Percentiles rank a stretch among this genome's conserved stretches.
These are phyloP conservation scores for Galerina sulciceps DNA, from an alignment of 768 basidiomycete genomes.

Conservation along the genomic window DNA sequence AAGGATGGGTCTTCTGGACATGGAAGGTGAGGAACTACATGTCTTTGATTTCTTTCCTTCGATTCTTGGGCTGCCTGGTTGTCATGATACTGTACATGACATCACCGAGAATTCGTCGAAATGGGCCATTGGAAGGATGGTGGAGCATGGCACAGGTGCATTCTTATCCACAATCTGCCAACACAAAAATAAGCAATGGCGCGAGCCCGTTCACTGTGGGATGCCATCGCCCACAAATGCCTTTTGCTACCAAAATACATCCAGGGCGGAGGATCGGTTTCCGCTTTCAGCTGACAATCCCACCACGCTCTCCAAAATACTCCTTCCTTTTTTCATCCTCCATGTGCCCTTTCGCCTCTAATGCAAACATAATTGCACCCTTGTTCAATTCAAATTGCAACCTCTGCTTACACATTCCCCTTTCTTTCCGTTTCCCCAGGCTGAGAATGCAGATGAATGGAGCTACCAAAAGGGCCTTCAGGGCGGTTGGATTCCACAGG, in stretches of 20 bases:
- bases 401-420: background rate
- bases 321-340: background rate
- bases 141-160: too few species aligned
- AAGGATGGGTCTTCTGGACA: constrained; percentile 79
- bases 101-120: too few species aligned
- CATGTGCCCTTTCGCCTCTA: too few species aligned
- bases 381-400: too few species aligned
- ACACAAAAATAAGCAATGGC: too few species aligned
- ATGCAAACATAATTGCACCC: too few species aligned
- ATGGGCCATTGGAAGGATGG: too few species aligned
- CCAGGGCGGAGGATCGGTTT: background rate
- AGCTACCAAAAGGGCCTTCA: constrained; percentile 75
- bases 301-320: background rate
- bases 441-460: constrained; percentile 75
- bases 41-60: background rate
- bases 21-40: constrained; percentile 65
- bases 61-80: too few species aligned
- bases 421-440: constrained; percentile 11
- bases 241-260: background rate
- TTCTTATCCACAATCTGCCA: too few species aligned
- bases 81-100: background rate
- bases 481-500: constrained; percentile 78
- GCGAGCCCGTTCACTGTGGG: too few species aligned
- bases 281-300: background rate
- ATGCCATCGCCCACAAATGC: too few species aligned